phyloP scores from a whole-genome alignment of 1,284 basidiomycete species.

The Cutaneotrichosporon spelunceum region DNA sequence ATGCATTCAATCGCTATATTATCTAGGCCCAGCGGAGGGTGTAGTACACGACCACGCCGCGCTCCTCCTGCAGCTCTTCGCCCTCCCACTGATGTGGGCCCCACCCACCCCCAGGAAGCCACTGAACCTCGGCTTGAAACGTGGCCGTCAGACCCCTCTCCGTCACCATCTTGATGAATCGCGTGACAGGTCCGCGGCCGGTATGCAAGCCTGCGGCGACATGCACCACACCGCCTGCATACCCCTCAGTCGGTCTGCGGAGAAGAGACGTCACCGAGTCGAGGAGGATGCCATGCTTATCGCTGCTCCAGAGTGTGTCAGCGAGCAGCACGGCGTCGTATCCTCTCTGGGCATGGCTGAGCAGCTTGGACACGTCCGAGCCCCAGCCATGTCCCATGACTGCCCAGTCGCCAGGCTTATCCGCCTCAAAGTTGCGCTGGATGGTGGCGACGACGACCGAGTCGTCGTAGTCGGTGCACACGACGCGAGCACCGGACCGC shows the following conservation, averaged over 20 bases:
- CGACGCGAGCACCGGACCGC: conserved; percentile 25
- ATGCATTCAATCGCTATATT: not conserved
- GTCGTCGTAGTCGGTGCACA: conserved; percentile 48
- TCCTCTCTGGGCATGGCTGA: conserved; percentile 16
- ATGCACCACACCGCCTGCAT: conserved; percentile 32
- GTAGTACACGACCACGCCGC: conserved; percentile 47
- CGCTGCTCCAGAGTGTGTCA: conserved; percentile 46
- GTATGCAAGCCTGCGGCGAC: conserved; percentile 49
- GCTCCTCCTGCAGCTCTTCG: conserved; percentile 33
- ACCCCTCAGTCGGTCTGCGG: not conserved
- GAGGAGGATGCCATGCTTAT: conserved; percentile 38
- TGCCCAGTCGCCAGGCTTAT: conserved; percentile 20
- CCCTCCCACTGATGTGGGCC: conserved; percentile 20
- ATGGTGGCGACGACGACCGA: conserved; percentile 32
- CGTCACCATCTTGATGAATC: conserved; percentile 34
- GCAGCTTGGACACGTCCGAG: conserved; percentile 24
- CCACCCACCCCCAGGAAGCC: conserved; percentile 37
- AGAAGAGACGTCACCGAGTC: conserved; percentile 39
- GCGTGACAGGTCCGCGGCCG: conserved; percentile 42
- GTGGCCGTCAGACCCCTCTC: conserved; percentile 25
- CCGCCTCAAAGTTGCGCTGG: conserved; percentile 30
- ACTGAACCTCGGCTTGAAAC: conserved; percentile 30
- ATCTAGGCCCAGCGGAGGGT: conserved; percentile 22
- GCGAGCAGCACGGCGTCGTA: conserved; percentile 45
- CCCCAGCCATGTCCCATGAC: conserved; percentile 45